These are phyloP conservation scores for Solanum aculeatissimum DNA, from an alignment of 305 asterid genomes.

Conservation along the genomic window DNA sequence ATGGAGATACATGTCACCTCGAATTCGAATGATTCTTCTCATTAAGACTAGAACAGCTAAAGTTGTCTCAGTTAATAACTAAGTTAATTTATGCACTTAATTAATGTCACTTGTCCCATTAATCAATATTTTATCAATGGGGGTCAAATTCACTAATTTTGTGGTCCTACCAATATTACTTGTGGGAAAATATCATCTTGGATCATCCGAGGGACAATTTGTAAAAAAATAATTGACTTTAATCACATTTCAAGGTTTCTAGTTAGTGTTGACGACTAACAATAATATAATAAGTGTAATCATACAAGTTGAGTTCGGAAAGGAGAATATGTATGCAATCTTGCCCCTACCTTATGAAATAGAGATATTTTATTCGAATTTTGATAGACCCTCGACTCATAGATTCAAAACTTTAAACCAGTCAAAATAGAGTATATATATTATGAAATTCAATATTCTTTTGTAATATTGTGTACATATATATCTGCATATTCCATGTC, in stretches of 20 bases:
- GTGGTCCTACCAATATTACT: neutral
- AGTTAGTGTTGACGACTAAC: rapidly evolving
- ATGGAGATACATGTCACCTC: neutral
- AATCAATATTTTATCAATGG: neutral
- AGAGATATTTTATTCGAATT: neutral
- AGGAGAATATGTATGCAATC: neutral
- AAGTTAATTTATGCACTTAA: neutral
- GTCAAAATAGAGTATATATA: neutral
- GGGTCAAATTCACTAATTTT: neutral
- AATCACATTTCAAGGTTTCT: neutral
- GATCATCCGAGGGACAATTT: neutral
- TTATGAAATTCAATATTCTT: too few species aligned
- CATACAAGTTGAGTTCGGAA: rapidly evolving
- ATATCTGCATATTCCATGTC: neutral
- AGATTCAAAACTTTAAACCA: neutral
- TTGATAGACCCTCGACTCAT: neutral
- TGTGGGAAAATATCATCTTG: neutral
- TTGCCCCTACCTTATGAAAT: too few species aligned
- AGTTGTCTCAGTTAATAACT: too few species aligned
- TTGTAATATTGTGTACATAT: too few species aligned
- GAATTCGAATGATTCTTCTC: too few species aligned
- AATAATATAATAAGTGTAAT: neutral
- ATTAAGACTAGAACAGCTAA: too few species aligned
- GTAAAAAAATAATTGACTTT: neutral
- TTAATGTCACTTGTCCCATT: neutral